Base-by-base conservation (phyloP, 2,329 filamentous ascomycete species). In the Fusarium mexicanum region DNA sequence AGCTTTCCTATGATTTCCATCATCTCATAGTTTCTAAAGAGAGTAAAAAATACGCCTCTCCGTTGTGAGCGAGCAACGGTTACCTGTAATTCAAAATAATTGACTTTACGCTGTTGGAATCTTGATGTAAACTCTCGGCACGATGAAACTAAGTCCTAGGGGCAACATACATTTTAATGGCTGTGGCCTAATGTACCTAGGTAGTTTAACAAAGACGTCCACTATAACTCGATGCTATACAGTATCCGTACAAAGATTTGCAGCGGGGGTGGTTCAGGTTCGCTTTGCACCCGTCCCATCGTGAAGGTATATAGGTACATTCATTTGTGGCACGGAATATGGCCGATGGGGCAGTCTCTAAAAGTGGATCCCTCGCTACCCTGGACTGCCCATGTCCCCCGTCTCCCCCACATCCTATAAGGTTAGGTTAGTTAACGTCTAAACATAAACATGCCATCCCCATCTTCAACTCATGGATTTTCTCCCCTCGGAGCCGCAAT, bases 401-500 rank as follows among this genome's bases (percentile, higher is more conserved):
- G 33, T 48, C 53, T 72, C 58, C 71, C 65, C 71, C 71, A 65
- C 67, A 40, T 31, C 46, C 57, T 44, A 55, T 44, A 55, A 44
- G 44, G 60, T 48, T 37, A 51, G 35, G 11, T 33, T 51, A 51
- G 48, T 60, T 29, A 33, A 61, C 37, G 24, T 47, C 47, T 67
- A 66, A 73, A 65, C 71, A 62, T 54, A 48, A 74, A 63, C 72
- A 65, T 69, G 47, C 57, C 67, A 73, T 71, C 55, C 62, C 57
- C 58, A 68, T 57, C 71, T 57, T 71, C 44, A 67, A 61, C 71
- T 43, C 67, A 57, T 62, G 47, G 44, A 41, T 69, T 64, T 64
- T 65, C 47, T 62, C 61, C 41, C 31, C 31, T 72, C 68, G 71
- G 68, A 74, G 60, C 72, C 64, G 68, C 68, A 75, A 72, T 62